Conservation (phyloP, 441 rosid species). For the Metrosideros polymorpha region DNA sequence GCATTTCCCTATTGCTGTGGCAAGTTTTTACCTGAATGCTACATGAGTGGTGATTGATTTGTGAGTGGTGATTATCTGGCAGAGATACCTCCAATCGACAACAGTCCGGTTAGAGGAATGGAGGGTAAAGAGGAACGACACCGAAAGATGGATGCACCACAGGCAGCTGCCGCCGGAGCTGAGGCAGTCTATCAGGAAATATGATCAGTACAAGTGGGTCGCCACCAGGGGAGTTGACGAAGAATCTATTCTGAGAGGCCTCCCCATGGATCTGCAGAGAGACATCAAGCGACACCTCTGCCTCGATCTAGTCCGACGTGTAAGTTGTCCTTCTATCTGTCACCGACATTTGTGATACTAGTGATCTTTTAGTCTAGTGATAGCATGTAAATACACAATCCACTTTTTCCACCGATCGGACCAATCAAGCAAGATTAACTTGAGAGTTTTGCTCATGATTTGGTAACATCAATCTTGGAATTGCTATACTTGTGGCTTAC, state of each 20-base stretch:
- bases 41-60: neutral
- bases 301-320: constrained; percentile 75
- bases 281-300: constrained; percentile 90
- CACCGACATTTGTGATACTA: neutral
- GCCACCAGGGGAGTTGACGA: constrained; percentile 90
- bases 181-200: constrained; percentile 57
- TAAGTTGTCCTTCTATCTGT: constrained; percentile 18
- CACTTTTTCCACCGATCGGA: neutral
- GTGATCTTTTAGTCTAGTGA: neutral
- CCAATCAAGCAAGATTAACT: neutral
- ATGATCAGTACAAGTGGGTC: constrained; percentile 77
- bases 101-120: constrained; percentile 78
- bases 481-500: neutral
- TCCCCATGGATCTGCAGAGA: constrained; percentile 77
- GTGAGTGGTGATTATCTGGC: constrained; percentile 9
- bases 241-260: constrained; percentile 59
- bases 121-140: constrained; percentile 79
- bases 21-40: neutral
- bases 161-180: constrained; percentile 73
- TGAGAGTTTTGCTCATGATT: neutral
- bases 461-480: neutral
- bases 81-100: constrained; percentile 78
- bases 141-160: constrained; percentile 91
- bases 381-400: neutral
- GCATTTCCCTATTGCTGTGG: neutral